These are phyloP conservation scores for Syzygium grande DNA, from an alignment of 345 rosid genomes.

Conservation along the genomic window DNA sequence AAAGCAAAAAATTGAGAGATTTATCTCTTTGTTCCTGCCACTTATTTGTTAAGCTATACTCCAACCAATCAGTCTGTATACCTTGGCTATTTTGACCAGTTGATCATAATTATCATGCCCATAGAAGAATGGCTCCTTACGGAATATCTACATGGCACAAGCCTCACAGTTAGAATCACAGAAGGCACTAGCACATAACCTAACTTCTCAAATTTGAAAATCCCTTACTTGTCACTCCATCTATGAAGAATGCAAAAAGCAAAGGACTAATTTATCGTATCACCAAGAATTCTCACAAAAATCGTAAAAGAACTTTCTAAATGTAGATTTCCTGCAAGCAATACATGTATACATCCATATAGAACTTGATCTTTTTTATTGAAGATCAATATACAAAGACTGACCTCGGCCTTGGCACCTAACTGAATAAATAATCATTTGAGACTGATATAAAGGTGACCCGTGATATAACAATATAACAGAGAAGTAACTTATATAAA, in stretches of 20 bases:
- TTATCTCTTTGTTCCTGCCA: background rate
- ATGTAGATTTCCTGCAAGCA: background rate
- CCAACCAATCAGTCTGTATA: constrained; percentile 8
- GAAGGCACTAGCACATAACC: background rate
- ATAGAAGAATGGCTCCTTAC: constrained; percentile 97
- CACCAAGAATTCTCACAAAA: background rate
- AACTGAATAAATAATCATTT: background rate
- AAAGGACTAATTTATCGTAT: constrained; percentile 7
- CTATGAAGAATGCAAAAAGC: constrained; percentile 18
- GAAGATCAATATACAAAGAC: background rate
- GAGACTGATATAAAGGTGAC: background rate
- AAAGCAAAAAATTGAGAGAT: background rate
- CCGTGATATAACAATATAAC: background rate
- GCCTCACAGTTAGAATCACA: constrained; percentile 16
- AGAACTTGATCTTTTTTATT: background rate
- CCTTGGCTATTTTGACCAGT: constrained; percentile 96
- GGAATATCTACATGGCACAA: constrained; percentile 70
- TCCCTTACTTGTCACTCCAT: constrained; percentile 4
- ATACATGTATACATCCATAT: background rate
- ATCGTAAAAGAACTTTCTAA: background rate
- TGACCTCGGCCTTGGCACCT: background rate
- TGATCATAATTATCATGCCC: constrained; percentile 99
- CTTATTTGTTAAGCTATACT: background rate
- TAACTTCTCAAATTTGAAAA: constrained; percentile 7
- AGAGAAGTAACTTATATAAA: background rate